Conservation (phyloP, 495 filamentous ascomycete species). For the Xylaria curta region DNA sequence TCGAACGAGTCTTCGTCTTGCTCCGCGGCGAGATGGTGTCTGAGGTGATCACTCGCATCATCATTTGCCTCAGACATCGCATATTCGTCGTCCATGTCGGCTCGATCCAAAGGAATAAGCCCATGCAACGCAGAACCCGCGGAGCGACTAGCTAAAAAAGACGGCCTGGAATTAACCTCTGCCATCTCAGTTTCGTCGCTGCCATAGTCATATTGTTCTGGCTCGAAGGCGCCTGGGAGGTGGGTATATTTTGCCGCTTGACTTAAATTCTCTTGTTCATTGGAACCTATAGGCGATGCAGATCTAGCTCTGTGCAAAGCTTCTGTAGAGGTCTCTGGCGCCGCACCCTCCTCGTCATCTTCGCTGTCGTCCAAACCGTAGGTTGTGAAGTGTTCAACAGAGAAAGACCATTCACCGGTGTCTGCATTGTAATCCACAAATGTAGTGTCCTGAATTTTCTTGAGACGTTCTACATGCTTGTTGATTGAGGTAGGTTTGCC, state of each 20-base stretch:
- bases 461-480: constrained; percentile 83
- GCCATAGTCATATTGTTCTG: constrained; percentile 56
- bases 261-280: constrained; percentile 80
- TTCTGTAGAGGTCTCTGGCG: constrained; percentile 32
- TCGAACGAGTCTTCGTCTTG: constrained; percentile 54
- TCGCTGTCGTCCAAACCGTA: constrained; percentile 92
- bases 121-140: constrained; percentile 79
- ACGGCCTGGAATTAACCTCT: constrained; percentile 59
- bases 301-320: not conserved
- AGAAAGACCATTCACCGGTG: constrained; percentile 88
- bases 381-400: constrained; percentile 91
- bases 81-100: constrained; percentile 72
- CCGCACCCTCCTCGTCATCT: constrained; percentile 66
- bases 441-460: constrained; percentile 75
- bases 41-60: constrained; percentile 76
- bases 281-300: constrained; percentile 33
- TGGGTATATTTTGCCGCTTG: constrained; percentile 71
- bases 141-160: constrained; percentile 92
- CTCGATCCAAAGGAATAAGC: constrained; percentile 67
- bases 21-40: constrained; percentile 71
- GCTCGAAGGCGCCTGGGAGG: constrained; percentile 80
- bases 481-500: constrained; percentile 59
- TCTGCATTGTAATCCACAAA: constrained; percentile 79
- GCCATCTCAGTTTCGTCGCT: constrained; percentile 51
- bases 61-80: constrained; percentile 73